phyloP scores from a whole-genome alignment of 2,329 filamentous ascomycete genomes.

The Exophiala viscosa region DNA sequence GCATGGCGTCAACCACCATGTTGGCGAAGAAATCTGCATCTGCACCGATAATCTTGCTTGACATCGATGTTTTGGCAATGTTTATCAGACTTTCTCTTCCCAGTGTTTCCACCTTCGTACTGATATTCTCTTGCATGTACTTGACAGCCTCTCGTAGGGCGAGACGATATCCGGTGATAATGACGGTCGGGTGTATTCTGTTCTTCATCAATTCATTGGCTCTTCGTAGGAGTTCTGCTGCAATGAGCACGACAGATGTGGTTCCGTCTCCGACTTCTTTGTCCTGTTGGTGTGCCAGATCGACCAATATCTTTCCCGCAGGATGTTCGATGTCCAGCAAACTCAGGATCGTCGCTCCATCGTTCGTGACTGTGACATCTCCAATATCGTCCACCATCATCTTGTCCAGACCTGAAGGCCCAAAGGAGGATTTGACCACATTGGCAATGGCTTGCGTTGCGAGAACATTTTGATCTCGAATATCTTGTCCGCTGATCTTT shows the following conservation, averaged over 20 bases:
- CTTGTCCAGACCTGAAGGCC: slow-evolving; percentile 94
- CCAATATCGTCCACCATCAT: slow-evolving; percentile 99
- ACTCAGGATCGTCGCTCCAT: slow-evolving; percentile 93
- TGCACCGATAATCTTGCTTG: slow-evolving; percentile 94
- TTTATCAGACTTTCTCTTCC: slow-evolving; percentile 86
- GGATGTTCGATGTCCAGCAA: slow-evolving; percentile 96
- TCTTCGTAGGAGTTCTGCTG: slow-evolving; percentile 85
- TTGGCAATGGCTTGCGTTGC: slow-evolving; percentile 97
- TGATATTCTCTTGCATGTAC: slow-evolving; percentile 98
- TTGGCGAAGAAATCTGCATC: slow-evolving; percentile 96
- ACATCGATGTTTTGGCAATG: slow-evolving; percentile 99
- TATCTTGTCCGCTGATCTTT: slow-evolving; percentile 96
- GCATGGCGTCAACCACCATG: slow-evolving; percentile 96
- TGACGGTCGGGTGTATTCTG: slow-evolving; percentile 98
- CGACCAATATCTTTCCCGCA: slow-evolving; percentile 95
- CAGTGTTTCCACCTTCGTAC: slow-evolving; percentile 88
- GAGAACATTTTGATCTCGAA: slow-evolving; percentile 94
- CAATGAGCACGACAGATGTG: slow-evolving; percentile 95
- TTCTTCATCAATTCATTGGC: slow-evolving; percentile 99
- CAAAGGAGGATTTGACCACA: slow-evolving; percentile 98
- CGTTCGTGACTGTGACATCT: slow-evolving; percentile 98
- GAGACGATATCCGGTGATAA: slow-evolving; percentile 96
- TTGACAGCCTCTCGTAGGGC: slow-evolving; percentile 94
- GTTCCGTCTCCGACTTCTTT: slow-evolving; percentile 99
- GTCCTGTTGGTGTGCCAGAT: slow-evolving; percentile 96